These are phyloP conservation scores for Candida ipomoeae DNA, from an alignment of 805 yeast genomes.

Conservation along the genomic window DNA sequence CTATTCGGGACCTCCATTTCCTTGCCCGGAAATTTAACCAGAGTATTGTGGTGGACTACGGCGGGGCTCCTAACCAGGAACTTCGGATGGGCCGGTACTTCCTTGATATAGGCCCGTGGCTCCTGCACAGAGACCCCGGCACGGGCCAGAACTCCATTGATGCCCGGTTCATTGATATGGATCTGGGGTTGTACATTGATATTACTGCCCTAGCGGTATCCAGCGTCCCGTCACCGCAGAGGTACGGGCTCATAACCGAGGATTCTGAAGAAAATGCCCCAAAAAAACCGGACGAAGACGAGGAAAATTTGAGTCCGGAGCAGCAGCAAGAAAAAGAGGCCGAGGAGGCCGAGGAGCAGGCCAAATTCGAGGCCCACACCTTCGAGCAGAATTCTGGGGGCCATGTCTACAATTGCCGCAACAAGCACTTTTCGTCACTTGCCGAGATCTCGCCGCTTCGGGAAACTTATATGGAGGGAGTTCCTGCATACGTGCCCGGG, in stretches of 20 bases:
- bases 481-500: slow-evolving; percentile 53
- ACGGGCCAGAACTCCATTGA: slow-evolving; percentile 51
- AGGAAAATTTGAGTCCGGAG: not conserved
- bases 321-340: not conserved
- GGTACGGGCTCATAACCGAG: slow-evolving; percentile 3
- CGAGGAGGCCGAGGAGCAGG: too few relatives aligned
- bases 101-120: slow-evolving; percentile 40
- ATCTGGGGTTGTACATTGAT: slow-evolving; percentile 68
- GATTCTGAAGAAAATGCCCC: not conserved
- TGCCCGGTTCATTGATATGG: slow-evolving; percentile 71
- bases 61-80: slow-evolving; percentile 40
- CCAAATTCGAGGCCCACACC: not conserved
- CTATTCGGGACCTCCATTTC: slow-evolving; percentile 22
- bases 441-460: slow-evolving; percentile 40
- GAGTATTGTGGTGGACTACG: slow-evolving; percentile 22
- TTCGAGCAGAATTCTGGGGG: slow-evolving; percentile 20
- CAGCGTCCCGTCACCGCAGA: not conserved
- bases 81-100: slow-evolving; percentile 47
- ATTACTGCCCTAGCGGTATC: slow-evolving; percentile 56
- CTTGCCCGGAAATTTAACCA: slow-evolving; percentile 21
- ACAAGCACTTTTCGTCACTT: slow-evolving; percentile 31
- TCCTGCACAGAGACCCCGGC: slow-evolving; percentile 49
- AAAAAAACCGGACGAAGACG: not conserved
- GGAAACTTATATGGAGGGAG: slow-evolving; percentile 44
- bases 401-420: slow-evolving; percentile 35